Evolutionary conservation across 2,329 filamentous ascomycete species (phyloP), one percentile per base, ranked within the genome.

Genomic region (Ascosphaera aggregata): DNA sequence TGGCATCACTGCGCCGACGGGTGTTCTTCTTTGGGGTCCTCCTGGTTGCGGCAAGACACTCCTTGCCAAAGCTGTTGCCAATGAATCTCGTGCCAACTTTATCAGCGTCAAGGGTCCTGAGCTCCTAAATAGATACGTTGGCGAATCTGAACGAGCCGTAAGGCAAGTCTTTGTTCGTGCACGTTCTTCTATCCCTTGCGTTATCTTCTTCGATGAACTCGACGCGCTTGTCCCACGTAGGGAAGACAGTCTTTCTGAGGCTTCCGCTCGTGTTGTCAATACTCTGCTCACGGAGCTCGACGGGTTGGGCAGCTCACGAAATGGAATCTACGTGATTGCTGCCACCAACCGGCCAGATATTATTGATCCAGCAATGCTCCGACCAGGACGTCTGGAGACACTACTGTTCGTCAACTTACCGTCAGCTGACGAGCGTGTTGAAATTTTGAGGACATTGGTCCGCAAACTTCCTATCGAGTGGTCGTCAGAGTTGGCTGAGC

Each of bases 321-420:
- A 98, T 60, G n/a, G n/a, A n/a, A 89, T 98, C 61, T 98, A 98
- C 66, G 89, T 98, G 56, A 98, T 98, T 64, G 98, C 98, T 89
- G 89, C 89, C 48, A 98, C 89, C 48, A 98, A 98, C 66, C 79
- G 89, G 56, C 86, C 89, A 47, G 89, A 95, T 59, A 98, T 89
- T 4, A 70, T 98, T 46, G 89, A 98, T 56, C 89, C 89, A 13
- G 89, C 89, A 34, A 69, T 98, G 44, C 72, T 98, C 44, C 82
- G 89, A 51, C 89, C 89, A 22, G 89, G 89, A 48, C 84, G 89
- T 65, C 69, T 98, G 42, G 89, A 98, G 45, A 86, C 77, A 0
- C 71, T 77, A n/a, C 67, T 95, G 18, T 94, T 86, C 48, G 78
- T 98, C 31, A 85, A 89, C 49, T 61, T 95, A 0, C 89, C 89